phyloP scores from a whole-genome alignment of 73 alveolate genomes.

The Diophrys sp. region DNA sequence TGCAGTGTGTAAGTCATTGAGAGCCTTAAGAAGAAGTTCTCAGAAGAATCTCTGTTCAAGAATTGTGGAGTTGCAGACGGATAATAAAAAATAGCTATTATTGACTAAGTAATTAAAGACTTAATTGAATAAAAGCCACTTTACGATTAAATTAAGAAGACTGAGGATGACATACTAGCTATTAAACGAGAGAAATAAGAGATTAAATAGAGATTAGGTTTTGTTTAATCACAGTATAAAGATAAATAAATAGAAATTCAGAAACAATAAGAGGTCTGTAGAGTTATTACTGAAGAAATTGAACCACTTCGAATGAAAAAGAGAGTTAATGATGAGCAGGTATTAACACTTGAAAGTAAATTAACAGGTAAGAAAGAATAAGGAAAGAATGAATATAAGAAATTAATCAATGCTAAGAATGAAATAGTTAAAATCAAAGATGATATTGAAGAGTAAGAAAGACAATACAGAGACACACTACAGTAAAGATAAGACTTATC shows the following conservation, averaged over 20 bases:
- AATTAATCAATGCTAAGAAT: neutral
- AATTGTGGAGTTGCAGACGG: neutral
- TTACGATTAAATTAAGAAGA: neutral
- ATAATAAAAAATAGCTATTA: neutral
- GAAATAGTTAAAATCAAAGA: constrained; percentile 1
- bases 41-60: neutral
- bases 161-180: neutral
- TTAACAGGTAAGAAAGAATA: neutral
- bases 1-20: too few species aligned
- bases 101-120: neutral
- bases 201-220: neutral
- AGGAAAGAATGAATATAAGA: neutral
- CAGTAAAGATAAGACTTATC: too few species aligned
- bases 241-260: too few species aligned
- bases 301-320: neutral
- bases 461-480: too few species aligned
- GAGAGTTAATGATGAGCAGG: neutral
- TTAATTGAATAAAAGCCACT: neutral
- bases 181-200: neutral
- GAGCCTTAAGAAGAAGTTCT: neutral
- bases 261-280: neutral
- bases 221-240: neutral
- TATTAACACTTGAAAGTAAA: neutral
- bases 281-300: neutral
- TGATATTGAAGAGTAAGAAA: too few species aligned